phyloP scores from a whole-genome alignment of 139 green algal genomes.

The Ulvella scutata region DNA sequence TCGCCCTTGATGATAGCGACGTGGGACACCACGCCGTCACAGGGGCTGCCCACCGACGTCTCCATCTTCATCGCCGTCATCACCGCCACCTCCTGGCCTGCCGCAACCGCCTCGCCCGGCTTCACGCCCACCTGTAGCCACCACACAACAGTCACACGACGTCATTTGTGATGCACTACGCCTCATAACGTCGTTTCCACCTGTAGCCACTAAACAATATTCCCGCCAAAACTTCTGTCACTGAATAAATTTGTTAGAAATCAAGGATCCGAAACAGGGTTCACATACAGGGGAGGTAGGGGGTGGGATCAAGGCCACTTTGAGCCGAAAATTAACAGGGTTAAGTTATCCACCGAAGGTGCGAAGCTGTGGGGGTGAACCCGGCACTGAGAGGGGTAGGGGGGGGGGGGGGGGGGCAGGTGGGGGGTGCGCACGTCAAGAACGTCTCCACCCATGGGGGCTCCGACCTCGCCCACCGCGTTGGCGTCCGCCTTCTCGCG shows the following conservation, averaged over 20 bases:
- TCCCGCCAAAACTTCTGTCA: no score
- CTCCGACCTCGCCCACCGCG: constrained; percentile 44
- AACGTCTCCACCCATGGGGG: constrained; percentile 83
- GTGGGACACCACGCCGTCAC: constrained; percentile 42
- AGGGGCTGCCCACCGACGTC: constrained; percentile 65
- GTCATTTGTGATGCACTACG: no score
- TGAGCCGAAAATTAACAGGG: no score
- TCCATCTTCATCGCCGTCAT: constrained; percentile 97
- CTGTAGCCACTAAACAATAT: no score
- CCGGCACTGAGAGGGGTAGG: no score
- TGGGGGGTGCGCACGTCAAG: constrained; percentile 43
- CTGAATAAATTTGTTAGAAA: no score
- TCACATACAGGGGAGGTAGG: no score
- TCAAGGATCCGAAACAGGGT: no score
- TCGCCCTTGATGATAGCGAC: constrained; percentile 60
- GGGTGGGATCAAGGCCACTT: no score
- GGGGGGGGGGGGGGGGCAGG: neutral
- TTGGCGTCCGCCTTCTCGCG: constrained; percentile 26
- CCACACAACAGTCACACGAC: neutral
- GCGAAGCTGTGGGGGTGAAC: no score
- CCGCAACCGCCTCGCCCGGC: constrained; percentile 14
- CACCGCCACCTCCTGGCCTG: constrained; percentile 67
- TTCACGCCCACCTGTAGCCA: constrained; percentile 16
- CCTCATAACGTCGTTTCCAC: no score
- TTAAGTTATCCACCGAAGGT: no score